Evolutionary conservation across 1,284 basidiomycete genomes (phyloP).

Genomic region (Trichosporon asahii): DNA sequence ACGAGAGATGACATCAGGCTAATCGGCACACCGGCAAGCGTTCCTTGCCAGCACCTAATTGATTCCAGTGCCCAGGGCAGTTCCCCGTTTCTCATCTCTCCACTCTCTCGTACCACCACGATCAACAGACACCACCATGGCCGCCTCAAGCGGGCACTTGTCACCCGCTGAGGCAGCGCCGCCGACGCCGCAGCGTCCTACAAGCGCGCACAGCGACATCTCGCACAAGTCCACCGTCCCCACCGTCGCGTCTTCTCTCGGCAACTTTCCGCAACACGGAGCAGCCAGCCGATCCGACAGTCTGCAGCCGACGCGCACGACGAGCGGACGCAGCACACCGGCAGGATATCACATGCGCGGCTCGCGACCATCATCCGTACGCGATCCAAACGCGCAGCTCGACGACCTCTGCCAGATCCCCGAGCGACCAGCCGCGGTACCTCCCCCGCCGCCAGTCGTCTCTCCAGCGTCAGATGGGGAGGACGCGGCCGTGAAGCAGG

Average conservation of each 20-base stretch:
- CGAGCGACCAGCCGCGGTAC: background rate
- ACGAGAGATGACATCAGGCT: constrained; percentile 2
- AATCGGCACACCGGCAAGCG: background rate
- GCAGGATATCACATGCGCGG: background rate
- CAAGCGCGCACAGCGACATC: background rate
- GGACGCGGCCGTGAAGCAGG: background rate
- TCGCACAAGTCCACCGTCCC: background rate
- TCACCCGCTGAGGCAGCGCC: constrained; percentile 6
- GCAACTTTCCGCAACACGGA: background rate
- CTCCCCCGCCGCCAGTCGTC: background rate
- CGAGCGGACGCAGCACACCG: background rate
- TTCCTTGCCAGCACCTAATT: constrained; percentile 4
- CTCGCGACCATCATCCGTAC: background rate
- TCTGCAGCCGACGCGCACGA: background rate
- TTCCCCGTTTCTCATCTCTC: background rate
- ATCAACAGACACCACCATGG: background rate
- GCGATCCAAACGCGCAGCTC: background rate
- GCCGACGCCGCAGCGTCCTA: background rate
- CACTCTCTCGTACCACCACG: background rate
- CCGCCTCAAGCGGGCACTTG: constrained; percentile 6
- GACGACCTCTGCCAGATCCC: background rate
- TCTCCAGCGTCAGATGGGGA: background rate
- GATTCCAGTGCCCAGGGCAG: background rate
- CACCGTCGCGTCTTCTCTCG: background rate
- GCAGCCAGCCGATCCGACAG: background rate